Evolutionary conservation across 2,329 filamentous ascomycete genomes (phyloP), one percentile per base, ranked within the genome.

Genomic region (Talaromyces islandicus): DNA sequence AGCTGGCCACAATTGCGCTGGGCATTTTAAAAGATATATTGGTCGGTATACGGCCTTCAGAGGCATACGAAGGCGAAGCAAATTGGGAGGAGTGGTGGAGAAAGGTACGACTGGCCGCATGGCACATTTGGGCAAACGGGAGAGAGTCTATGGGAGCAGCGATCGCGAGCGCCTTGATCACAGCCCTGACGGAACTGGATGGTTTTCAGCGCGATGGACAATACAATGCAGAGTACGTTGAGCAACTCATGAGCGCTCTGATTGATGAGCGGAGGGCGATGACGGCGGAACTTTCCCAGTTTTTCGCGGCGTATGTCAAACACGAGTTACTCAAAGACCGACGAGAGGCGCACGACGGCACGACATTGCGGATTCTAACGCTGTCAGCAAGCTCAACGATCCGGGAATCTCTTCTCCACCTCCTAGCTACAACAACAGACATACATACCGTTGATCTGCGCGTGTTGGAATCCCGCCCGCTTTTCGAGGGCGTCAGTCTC

Each of bases 61-160:
- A 43, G 17, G 17, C 52, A 19, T n/a, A 53, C 21, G 50, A 10
- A 4, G 53, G 64, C 1, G 62, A 63, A 1, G 62, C 59, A n/a
- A 64, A 67, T 2, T 61, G 59, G 59, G 58, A 63, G 3, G 70
- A 69, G 7, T 86, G 84, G 80, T 89, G 85, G 85, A 70, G 69
- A 27, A 78, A 77, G 29, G 69, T 82, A n/a, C 77, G 83, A 14
- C 79, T 83, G 74, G 78, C 77, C 2, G 83, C 80, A 2, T 89
- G 87, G 82, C 83, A 88, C 69, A 73, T 89, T 1, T 85, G 83
- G 71, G 86, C 86, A 66, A 85, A 86, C 58, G 84, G 85, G 0
- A 80, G 85, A n/a, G 84, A 86, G 63, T 86, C 82, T 68, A 89
- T 89, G 85, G 81, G 81, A 0, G 82, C 85, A 0, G 81, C 85